Evolutionary conservation across 2,329 filamentous ascomycete species (phyloP).

Genomic region (Colletotrichum phormii): DNA sequence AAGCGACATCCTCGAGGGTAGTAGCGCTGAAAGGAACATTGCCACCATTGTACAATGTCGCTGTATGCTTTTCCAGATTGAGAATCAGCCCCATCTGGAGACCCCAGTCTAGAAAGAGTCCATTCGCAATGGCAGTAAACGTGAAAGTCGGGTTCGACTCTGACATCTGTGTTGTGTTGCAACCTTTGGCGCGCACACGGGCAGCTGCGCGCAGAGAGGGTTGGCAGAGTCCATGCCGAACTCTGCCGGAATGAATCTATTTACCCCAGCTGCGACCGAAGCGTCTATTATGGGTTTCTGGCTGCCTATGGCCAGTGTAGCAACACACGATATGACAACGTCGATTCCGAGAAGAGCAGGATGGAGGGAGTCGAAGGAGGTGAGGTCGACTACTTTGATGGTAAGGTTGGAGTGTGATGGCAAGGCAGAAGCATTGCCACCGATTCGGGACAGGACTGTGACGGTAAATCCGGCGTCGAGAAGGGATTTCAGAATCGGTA

Average conservation of each 20-base stretch:
- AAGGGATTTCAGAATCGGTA: conserved; percentile 44
- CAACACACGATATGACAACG: conserved; percentile 63
- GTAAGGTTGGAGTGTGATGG: conserved; percentile 45
- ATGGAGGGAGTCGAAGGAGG: conserved; percentile 56
- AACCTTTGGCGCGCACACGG: conserved; percentile 38
- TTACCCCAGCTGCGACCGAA: conserved; percentile 62
- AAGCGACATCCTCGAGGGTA: conserved; percentile 57
- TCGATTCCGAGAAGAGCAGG: conserved; percentile 66
- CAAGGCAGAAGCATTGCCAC: conserved; percentile 48
- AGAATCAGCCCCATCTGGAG: conserved; percentile 1
- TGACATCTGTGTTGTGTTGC: conserved; percentile 27
- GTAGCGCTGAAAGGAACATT: conserved; percentile 56
- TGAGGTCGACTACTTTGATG: conserved; percentile 50
- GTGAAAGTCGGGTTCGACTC: conserved; percentile 35
- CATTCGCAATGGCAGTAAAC: conserved; percentile 52
- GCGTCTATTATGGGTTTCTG: conserved; percentile 64
- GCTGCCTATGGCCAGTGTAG: conserved; percentile 49
- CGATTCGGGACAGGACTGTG: conserved; percentile 49
- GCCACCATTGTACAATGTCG: conserved; percentile 63
- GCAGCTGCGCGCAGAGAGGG: conserved; percentile 31
- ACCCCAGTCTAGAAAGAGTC: conserved; percentile 52
- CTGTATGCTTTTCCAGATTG: conserved; percentile 33
- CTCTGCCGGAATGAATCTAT: conserved; percentile 66
- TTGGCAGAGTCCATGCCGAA: conserved; percentile 49
- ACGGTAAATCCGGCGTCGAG: conserved; percentile 48